Conservation (phyloP, 176 grass and related monocot genomes). For the Phoenix roebelenii region DNA sequence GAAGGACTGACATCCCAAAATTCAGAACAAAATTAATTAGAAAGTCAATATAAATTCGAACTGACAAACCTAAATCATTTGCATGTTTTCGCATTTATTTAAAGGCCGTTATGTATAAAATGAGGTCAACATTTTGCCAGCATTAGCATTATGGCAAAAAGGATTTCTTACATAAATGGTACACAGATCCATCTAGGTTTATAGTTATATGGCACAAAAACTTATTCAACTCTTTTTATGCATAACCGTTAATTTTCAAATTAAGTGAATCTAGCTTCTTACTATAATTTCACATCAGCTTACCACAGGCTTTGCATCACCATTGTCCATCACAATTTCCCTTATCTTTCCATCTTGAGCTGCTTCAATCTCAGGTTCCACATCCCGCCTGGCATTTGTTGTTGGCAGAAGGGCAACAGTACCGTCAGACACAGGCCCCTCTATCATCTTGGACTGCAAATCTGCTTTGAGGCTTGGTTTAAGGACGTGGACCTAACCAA, state of each 20-base stretch:
- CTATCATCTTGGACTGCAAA: conserved; percentile 32
- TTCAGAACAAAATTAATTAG: too few relatives aligned
- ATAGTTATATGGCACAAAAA: too few relatives aligned
- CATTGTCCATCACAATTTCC: conserved; percentile 82
- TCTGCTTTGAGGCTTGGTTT: conserved; percentile 70
- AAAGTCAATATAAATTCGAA: too few relatives aligned
- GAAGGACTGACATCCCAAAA: neutral
- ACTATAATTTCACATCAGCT: too few relatives aligned
- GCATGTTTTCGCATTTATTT: too few relatives aligned
- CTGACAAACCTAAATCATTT: too few relatives aligned
- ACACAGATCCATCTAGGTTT: too few relatives aligned
- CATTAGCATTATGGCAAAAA: too few relatives aligned
- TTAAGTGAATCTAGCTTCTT: neutral
- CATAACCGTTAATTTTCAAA: neutral
- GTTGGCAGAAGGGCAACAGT: conserved; percentile 21
- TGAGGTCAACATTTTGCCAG: too few relatives aligned
- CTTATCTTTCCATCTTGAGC: conserved; percentile 85
- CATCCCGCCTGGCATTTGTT: conserved; percentile 32
- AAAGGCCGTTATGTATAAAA: too few relatives aligned
- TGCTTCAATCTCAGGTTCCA: conserved; percentile 68
- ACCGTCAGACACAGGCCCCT: conserved; percentile 36
- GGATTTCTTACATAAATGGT: too few relatives aligned
- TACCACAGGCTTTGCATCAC: conserved; percentile 26
- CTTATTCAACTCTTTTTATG: neutral
- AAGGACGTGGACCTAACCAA: conserved; percentile 68